Conservation (phyloP, 805 yeast genomes). For the Ogataea haglerorum region DNA sequence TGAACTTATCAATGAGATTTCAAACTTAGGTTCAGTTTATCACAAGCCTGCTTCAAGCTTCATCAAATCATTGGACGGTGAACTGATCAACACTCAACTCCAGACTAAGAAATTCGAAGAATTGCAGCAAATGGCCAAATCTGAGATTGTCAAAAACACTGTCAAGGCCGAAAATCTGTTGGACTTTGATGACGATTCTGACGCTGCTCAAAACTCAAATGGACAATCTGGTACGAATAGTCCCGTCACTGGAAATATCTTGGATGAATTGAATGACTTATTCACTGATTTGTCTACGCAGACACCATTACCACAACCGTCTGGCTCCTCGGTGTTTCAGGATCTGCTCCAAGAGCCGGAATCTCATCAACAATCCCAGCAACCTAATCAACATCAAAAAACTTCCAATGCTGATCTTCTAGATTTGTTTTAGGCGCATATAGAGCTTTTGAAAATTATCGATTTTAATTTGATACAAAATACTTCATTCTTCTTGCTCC, state of each 20-base stretch:
- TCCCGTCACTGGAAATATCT: constrained; percentile 37
- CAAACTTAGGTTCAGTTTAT: constrained; percentile 84
- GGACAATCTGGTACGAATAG: constrained; percentile 16
- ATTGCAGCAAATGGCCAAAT: constrained; percentile 69
- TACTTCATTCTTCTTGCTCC: constrained; percentile 3
- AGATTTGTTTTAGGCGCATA: constrained; percentile 12
- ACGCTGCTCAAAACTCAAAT: constrained; percentile 5
- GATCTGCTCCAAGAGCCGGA: constrained; percentile 7
- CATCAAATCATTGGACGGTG: constrained; percentile 30
- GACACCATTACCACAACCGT: background rate
- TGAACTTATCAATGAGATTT: constrained; percentile 68
- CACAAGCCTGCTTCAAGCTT: constrained; percentile 76
- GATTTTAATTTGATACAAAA: background rate
- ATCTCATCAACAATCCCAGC: background rate
- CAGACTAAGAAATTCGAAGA: constrained; percentile 68
- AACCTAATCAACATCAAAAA: constrained; percentile 3
- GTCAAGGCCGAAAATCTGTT: constrained; percentile 75
- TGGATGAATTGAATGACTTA: constrained; percentile 75
- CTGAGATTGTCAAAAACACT: constrained; percentile 58
- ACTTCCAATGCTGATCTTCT: constrained; percentile 19
- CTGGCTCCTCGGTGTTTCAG: constrained; percentile 5
- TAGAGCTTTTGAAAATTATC: background rate
- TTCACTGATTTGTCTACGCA: constrained; percentile 38
- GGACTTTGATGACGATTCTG: constrained; percentile 74
- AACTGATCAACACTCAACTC: constrained; percentile 23